A percentile compares a stretch with the other conserved stretches of the same genome.
These are phyloP conservation scores for Rhodotorula taiwanensis DNA, from an alignment of 768 basidiomycete species.

Conservation along the genomic window DNA sequence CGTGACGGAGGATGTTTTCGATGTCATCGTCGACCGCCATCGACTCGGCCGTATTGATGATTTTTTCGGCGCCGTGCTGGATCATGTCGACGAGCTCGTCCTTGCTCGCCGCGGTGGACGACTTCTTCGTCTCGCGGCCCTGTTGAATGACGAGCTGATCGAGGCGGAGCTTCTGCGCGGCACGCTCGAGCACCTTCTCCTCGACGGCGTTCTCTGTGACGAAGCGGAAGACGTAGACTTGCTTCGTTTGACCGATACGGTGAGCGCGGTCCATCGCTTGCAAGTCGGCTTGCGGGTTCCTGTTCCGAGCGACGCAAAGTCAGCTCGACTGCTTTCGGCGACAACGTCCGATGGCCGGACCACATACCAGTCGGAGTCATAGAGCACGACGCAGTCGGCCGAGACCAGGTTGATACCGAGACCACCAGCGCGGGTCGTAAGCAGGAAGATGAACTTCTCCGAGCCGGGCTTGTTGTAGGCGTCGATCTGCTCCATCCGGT, in stretches of 20 bases:
- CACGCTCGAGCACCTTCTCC: conserved; percentile 87
- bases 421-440: conserved; percentile 94
- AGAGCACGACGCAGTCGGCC: conserved; percentile 89
- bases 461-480: conserved; percentile 91
- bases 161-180: conserved; percentile 86
- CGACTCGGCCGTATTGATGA: conserved; percentile 66
- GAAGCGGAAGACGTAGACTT: conserved; percentile 95
- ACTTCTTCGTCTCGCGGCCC: conserved; percentile 62
- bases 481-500: conserved; percentile 90
- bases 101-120: conserved; percentile 72
- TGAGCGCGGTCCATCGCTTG: conserved; percentile 81
- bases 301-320: conserved; percentile 41
- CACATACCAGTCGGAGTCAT: conserved; percentile 86
- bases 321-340: too few relatives aligned
- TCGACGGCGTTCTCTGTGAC: conserved; percentile 93
- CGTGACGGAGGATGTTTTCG: conserved; percentile 81
- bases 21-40: conserved; percentile 65
- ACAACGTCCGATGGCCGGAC: neutral
- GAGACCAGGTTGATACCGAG: conserved; percentile 92
- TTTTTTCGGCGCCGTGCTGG: conserved; percentile 91
- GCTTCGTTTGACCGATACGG: conserved; percentile 93
- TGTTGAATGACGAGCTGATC: conserved; percentile 98
- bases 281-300: conserved; percentile 97
- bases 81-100: conserved; percentile 98
- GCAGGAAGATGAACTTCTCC: conserved; percentile 91